Conservation (phyloP, 2,329 filamentous ascomycete species). For the Cladosporium sp. region DNA sequence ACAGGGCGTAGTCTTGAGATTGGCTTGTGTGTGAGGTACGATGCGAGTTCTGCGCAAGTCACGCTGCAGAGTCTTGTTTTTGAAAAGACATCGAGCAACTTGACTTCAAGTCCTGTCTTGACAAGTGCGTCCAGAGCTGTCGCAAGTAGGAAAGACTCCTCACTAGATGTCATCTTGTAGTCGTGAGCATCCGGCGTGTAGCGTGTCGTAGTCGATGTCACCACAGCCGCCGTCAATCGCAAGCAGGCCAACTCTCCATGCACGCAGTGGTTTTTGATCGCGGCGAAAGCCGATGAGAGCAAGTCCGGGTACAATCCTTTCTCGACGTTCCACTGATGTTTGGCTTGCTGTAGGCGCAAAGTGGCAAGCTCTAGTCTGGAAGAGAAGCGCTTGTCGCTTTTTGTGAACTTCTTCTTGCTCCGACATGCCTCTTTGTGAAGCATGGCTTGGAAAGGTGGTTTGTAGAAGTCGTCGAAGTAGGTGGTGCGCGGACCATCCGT, state of each 20-base stretch:
- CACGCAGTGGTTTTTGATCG: background rate
- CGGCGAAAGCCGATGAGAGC: background rate
- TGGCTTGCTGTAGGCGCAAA: background rate
- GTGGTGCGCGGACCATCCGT: background rate
- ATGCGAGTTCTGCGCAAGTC: background rate
- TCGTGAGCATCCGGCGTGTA: background rate
- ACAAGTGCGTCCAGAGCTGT: background rate
- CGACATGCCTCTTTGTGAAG: background rate
- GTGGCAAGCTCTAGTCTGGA: background rate
- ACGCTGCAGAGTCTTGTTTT: conserved; percentile 1
- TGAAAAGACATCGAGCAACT: background rate
- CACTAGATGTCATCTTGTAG: background rate
- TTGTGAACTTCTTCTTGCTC: background rate
- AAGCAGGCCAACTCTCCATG: background rate
- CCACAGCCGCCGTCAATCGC: background rate
- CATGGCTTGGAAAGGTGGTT: background rate
- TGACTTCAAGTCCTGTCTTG: background rate
- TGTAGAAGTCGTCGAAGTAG: background rate
- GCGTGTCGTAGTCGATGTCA: background rate
- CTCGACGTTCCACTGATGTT: background rate
- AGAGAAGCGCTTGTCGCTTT: background rate
- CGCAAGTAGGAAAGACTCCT: background rate
- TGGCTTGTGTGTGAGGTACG: background rate
- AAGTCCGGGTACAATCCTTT: background rate
- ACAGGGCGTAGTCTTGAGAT: background rate